Evolutionary conservation across 805 yeast genomes (phyloP), one percentile per base, ranked within the genome.

Genomic region (Cyberlindnera subsufficiens): DNA sequence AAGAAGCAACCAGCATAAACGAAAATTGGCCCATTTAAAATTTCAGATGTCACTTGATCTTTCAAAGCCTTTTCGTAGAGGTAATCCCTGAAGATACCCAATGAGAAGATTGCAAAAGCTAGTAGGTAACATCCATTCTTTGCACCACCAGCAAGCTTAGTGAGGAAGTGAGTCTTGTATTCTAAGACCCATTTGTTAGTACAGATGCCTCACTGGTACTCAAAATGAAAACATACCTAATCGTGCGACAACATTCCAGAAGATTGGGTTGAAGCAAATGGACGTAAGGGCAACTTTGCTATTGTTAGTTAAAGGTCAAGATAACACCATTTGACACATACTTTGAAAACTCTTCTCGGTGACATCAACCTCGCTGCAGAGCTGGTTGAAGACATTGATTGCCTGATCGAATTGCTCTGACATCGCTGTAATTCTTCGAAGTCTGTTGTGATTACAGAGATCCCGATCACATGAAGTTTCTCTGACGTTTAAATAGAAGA

Each of bases 201-300:
- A 22, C 27, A 25, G 22, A 14, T 17, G 20, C 19, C 30, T 22
- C 27, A 27, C 11, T 30, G 18, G 35, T 22, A n/a, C 32, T 20
- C 36, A 31, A 19, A 33, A 37, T 29, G 19, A n/a, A 17, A 27
- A 55, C 67, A 30, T 47, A 65, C 69, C 69, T 22, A 77, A 56
- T 54, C 98, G 75, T 6, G 99, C 99, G 18, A 78, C 95, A 44
- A 84, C 74, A 63, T 93, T 93, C 99, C 99, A 93, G 61, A 90
- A 91, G 29, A 86, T 76, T 15, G 99, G 99, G 62, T 93, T 93
- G 76, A 93, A 90, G 14, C 82, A 80, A 53, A 93, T 85, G 27
- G 85, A 76, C 8, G 71, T 74, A 25, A 86, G 60, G 5, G 91
- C 77, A 45, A 67, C 72, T 56, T 19, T 30, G 1, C 15, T 5